Evolutionary conservation across 805 yeast genomes (phyloP), one percentile per base, ranked within the genome.

Genomic region (Grigorovia transvaalensis): DNA sequence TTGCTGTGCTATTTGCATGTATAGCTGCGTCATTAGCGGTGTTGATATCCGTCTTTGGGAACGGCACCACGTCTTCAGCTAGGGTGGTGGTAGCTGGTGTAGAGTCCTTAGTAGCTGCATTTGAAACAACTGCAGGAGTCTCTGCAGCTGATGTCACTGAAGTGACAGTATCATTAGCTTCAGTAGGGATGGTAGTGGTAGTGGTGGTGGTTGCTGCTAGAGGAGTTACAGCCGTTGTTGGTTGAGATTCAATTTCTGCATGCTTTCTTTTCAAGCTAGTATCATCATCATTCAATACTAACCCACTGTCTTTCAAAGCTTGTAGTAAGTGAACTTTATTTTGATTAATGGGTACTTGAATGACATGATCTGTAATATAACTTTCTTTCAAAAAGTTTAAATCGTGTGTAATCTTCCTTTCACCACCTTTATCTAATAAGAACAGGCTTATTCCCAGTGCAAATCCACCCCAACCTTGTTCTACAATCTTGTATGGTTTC

Each of bases 401-500:
- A 69, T 91, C 99, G 66, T 93, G 98, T 61, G 79, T 80, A 52
- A 93, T 69, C 64, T 86, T 86, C 55, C 85, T 78, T 67, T 90
- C 97, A 48, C 98, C 98, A 51, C 84, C 85, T 64, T 85, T 86
- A 54, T 95, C 98, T 18, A 84, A 76, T 46, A 86, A 72, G 55
- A 85, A 85, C 45, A 90, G 73, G 38, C 85, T 76, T 54, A 93
- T 82, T 42, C 86, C 86, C 65, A 93, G 77, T 64, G 90, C 96
- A 63, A 91, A 91, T 59, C 91, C 98, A 67, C 98, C 99, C 98
- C 99, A 91, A 49, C 99, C 99, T 71, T 88, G 84, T 68, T 91
- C 99, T 62, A 81, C 86, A 52, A 91, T 84, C 63, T 71, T 78
- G 71, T 90, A 91, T 11, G 99, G 99, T 9, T 85, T 79, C 62